Percentiles rank a stretch among this genome's conserved stretches.
Evolutionary conservation across 225 moss, liverwort and hornwort species (phyloP).

Genomic region (Physcomitrellopsis africana): DNA sequence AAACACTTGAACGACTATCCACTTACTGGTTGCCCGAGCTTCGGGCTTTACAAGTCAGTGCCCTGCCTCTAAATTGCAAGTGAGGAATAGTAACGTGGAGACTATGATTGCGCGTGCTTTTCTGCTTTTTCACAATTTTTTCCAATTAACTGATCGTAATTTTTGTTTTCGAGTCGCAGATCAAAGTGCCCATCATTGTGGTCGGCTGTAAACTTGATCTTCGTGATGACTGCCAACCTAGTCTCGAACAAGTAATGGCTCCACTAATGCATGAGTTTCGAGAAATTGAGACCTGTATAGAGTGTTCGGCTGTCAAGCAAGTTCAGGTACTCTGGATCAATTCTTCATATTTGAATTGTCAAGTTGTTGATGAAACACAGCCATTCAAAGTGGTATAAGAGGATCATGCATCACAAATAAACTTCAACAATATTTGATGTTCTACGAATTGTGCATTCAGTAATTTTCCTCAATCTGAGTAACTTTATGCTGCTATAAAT

Average conservation of each 20-base stretch:
- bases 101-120: constrained; percentile 11
- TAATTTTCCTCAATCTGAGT: too few species aligned
- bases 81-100: background rate
- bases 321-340: constrained; percentile 66
- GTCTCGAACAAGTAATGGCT: constrained; percentile 96
- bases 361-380: background rate
- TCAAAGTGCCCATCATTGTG: constrained; percentile 92
- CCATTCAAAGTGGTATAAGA: too few species aligned
- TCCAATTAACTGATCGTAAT: background rate
- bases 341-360: background rate
- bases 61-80: constrained; percentile 23
- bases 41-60: constrained; percentile 77
- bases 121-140: background rate
- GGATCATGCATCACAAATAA: too few species aligned
- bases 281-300: constrained; percentile 98
- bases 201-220: constrained; percentile 97
- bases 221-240: constrained; percentile 94
- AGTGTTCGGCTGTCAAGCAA: constrained; percentile 94
- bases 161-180: constrained; percentile 53
- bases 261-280: constrained; percentile 99
- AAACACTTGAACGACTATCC: constrained; percentile 87
- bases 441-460: too few species aligned
- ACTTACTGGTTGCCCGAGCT: constrained; percentile 90
- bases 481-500: too few species aligned
- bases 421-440: too few species aligned